phyloP scores from a whole-genome alignment of 257 asterid genomes.

The Lantana camara region DNA sequence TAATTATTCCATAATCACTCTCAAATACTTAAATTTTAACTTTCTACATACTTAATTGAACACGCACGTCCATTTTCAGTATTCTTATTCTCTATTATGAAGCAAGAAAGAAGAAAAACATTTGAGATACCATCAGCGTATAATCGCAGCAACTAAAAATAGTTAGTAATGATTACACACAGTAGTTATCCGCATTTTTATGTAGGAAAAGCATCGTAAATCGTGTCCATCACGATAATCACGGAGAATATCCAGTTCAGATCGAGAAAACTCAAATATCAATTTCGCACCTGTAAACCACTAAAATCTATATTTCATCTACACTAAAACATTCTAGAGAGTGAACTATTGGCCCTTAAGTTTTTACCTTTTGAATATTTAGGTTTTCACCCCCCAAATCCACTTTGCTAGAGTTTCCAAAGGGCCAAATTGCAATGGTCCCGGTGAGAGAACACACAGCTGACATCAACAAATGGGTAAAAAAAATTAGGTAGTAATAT shows the following conservation, averaged over 20 bases:
- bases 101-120: neutral
- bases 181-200: neutral
- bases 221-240: conserved; percentile 16
- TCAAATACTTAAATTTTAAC: neutral
- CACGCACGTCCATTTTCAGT: neutral
- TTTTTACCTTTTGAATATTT: neutral
- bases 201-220: neutral
- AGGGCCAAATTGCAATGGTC: conserved; percentile 33
- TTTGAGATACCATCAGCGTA: neutral
- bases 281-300: conserved; percentile 18
- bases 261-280: neutral
- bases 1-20: neutral
- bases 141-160: neutral
- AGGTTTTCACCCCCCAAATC: neutral
- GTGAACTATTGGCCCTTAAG: neutral
- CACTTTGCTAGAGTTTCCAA: neutral
- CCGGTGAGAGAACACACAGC: conserved; percentile 43
- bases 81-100: neutral
- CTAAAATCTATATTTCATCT: conserved; percentile 11
- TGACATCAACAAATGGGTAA: conserved; percentile 23
- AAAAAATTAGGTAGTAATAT: neutral
- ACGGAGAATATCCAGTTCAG: neutral
- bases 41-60: neutral
- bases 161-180: neutral
- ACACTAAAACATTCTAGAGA: too few species aligned